phyloP scores from a whole-genome alignment of 306 rosid genomes.

The Pyrus betulifolia region DNA sequence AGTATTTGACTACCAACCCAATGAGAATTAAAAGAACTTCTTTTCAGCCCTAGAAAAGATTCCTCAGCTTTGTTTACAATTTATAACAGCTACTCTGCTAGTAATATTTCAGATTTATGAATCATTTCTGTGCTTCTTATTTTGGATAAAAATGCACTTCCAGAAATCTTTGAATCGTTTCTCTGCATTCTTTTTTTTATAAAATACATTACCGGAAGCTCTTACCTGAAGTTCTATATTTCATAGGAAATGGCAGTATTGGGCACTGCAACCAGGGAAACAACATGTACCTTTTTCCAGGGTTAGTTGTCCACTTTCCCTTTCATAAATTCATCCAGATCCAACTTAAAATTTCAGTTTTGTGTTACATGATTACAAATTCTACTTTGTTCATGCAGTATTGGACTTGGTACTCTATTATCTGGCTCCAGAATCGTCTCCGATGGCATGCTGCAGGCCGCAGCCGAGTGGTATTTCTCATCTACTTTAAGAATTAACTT shows the following conservation, averaged over 20 bases:
- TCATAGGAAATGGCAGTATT: constrained; percentile 64
- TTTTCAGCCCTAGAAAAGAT: not conserved
- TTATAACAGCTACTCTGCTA: not conserved
- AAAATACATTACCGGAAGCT: not conserved
- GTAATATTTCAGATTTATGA: not conserved
- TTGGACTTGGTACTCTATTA: constrained; percentile 92
- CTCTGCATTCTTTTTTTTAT: not conserved
- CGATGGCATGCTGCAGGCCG: constrained; percentile 98
- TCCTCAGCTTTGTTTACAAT: not conserved
- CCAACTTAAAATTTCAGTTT: not conserved
- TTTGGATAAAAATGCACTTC: too few relatives aligned
- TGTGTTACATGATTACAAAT: not conserved
- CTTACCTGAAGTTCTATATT: not conserved
- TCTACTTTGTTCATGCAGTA: constrained; percentile 41
- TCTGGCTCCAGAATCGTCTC: constrained; percentile 80
- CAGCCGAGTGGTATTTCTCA: constrained; percentile 82
- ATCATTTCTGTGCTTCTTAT: not conserved
- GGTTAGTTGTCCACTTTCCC: constrained; percentile 43
- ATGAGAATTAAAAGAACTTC: not conserved
- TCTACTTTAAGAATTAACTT: not conserved
- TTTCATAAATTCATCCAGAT: not conserved
- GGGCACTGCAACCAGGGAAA: constrained; percentile 99
- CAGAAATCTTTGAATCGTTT: too few relatives aligned
- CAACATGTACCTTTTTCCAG: constrained; percentile 99
- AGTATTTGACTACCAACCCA: not conserved